These are phyloP conservation scores for Ogataea saltuana DNA, from an alignment of 805 yeast genomes.

Conservation along the genomic window DNA sequence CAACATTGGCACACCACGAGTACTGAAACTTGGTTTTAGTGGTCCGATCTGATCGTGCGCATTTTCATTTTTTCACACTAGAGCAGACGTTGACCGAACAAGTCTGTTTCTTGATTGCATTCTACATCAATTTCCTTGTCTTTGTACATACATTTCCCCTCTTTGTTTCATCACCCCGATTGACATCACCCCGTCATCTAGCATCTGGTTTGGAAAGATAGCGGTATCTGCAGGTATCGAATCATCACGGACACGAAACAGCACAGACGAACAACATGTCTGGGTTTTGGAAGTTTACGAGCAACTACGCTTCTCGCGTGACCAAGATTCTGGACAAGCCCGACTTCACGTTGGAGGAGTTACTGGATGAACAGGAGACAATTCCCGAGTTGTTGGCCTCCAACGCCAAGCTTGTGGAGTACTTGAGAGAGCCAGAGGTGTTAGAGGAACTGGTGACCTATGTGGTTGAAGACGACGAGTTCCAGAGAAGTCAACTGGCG, in stretches of 20 bases:
- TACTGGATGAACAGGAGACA: conserved; percentile 74
- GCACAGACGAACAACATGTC: conserved; percentile 29
- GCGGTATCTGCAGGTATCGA: too few relatives aligned
- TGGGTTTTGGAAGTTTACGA: conserved; percentile 42
- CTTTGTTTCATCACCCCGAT: not conserved
- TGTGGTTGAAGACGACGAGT: conserved; percentile 53
- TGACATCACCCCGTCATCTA: too few relatives aligned
- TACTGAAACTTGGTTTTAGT: not conserved
- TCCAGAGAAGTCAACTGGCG: conserved; percentile 30
- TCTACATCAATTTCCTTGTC: not conserved
- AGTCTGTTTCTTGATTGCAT: conserved; percentile 1
- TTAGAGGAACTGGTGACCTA: conserved; percentile 67
- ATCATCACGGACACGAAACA: not conserved
- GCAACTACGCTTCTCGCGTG: conserved; percentile 59
- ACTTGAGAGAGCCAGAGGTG: conserved; percentile 75
- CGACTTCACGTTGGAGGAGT: conserved; percentile 51
- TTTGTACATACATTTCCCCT: not conserved
- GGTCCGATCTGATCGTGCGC: too few relatives aligned
- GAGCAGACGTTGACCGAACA: not conserved
- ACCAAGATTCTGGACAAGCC: conserved; percentile 52
- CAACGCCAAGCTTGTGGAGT: conserved; percentile 74
- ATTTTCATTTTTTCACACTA: not conserved
- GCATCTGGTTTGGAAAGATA: too few relatives aligned
- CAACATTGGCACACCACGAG: too few relatives aligned
- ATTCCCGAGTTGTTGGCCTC: conserved; percentile 72